phyloP scores from a whole-genome alignment of 805 yeast genomes.

The Saccharomycopsis malanga region DNA sequence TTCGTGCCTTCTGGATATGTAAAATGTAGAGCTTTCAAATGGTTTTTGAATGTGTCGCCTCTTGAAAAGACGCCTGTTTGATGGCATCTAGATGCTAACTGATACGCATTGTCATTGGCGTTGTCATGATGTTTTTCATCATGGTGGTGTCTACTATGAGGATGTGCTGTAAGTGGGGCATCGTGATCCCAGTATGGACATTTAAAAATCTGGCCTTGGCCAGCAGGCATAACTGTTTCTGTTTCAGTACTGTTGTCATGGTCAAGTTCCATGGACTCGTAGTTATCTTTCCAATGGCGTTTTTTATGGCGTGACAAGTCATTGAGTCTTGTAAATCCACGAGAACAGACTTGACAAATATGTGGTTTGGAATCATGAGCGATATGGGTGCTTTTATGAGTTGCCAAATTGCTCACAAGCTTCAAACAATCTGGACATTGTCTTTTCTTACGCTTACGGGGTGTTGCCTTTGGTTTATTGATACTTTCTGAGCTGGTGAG shows the following conservation, averaged over 20 bases:
- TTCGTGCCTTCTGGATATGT: constrained; percentile 82
- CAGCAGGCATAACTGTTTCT: not conserved
- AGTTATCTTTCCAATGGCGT: constrained; percentile 41
- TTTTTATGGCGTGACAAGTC: constrained; percentile 80
- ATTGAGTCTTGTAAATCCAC: constrained; percentile 85
- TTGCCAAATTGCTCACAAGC: constrained; percentile 50
- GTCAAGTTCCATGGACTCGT: constrained; percentile 40
- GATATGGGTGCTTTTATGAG: constrained; percentile 78
- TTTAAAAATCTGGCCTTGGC: constrained; percentile 10
- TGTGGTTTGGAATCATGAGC: constrained; percentile 43
- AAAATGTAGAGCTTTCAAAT: constrained; percentile 82
- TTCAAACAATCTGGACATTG: constrained; percentile 66
- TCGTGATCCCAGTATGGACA: constrained; percentile 17
- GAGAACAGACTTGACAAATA: constrained; percentile 64
- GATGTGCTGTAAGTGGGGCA: not conserved
- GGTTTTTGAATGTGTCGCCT: constrained; percentile 89
- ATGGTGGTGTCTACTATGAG: not conserved
- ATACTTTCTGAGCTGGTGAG: not conserved
- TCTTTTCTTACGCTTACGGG: constrained; percentile 44
- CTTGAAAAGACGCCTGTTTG: constrained; percentile 78
- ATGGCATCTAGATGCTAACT: constrained; percentile 46
- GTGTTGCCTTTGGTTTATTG: not conserved
- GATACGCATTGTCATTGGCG: no score
- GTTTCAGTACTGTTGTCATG: constrained; percentile 21
- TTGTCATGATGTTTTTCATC: not conserved